These are phyloP conservation scores for Rhynchospora breviuscula DNA, from an alignment of 176 grass and related monocot genomes.

Conservation along the genomic window DNA sequence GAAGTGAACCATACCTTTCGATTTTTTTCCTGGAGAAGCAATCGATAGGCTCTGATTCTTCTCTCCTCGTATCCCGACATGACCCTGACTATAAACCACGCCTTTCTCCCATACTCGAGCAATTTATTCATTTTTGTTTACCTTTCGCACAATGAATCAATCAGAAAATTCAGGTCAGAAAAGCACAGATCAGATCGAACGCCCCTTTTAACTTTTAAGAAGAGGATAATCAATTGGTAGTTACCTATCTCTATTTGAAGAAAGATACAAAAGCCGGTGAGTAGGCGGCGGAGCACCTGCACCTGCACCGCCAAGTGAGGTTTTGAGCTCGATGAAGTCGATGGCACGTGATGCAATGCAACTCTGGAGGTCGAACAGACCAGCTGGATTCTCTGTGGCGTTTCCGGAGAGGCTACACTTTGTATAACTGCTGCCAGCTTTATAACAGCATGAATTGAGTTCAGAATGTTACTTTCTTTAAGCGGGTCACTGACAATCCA, in stretches of 20 bases:
- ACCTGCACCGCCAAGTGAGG: no score
- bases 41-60: slow-evolving; percentile 75
- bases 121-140: slow-evolving; percentile 58
- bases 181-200: no score
- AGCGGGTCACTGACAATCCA: no score
- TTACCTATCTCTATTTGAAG: background rate
- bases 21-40: slow-evolving; percentile 66
- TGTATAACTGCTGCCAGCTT: no score
- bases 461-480: no score
- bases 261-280: no score
- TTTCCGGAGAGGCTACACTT: no score
- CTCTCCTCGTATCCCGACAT: slow-evolving; percentile 81
- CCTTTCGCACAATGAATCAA: background rate
- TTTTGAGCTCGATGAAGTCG: no score
- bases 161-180: background rate
- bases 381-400: no score
- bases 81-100: slow-evolving; percentile 78
- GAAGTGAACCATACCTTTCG: slow-evolving; percentile 33
- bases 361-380: no score
- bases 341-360: no score
- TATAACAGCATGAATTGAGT: no score
- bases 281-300: background rate
- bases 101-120: slow-evolving; percentile 64
- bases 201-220: background rate
- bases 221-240: background rate